These are phyloP conservation scores for Chaetomiaceae sp. DNA, from an alignment of 2,329 filamentous ascomycete genomes.

Conservation along the genomic window DNA sequence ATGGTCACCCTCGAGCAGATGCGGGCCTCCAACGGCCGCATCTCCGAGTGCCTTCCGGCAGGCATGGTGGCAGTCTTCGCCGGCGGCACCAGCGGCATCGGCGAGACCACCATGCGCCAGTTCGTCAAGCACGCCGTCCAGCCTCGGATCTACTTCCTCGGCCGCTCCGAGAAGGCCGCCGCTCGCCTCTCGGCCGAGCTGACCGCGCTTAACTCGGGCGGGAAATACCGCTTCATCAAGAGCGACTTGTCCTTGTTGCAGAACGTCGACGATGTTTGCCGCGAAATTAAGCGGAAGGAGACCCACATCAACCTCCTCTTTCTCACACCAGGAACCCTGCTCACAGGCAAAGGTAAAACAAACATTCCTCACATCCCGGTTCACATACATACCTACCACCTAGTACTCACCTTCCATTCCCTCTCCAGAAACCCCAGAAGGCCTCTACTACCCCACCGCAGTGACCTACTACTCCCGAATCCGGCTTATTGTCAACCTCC, in stretches of 20 bases:
- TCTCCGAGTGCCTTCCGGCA: slow-evolving; percentile 23
- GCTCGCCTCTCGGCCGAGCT: slow-evolving; percentile 37
- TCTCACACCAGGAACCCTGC: slow-evolving; percentile 35
- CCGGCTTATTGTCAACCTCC: slow-evolving; percentile 50
- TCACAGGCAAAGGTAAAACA: slow-evolving; percentile 24
- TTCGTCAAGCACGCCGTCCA: slow-evolving; percentile 36
- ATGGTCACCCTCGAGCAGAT: slow-evolving; percentile 25
- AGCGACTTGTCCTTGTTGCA: slow-evolving; percentile 44
- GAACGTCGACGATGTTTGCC: slow-evolving; percentile 44
- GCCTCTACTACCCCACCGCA: slow-evolving; percentile 45
- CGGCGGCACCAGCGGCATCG: slow-evolving; percentile 38
- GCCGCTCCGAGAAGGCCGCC: slow-evolving; percentile 36
- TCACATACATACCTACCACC: too few species aligned
- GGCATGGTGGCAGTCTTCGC: slow-evolving; percentile 44
- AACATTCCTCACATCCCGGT: too few species aligned
- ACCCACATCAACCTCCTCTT: slow-evolving; percentile 42
- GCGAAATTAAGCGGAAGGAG: slow-evolving; percentile 39
- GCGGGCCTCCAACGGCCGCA: slow-evolving; percentile 34
- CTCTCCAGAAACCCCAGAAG: slow-evolving; percentile 49
- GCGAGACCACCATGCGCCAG: slow-evolving; percentile 37
- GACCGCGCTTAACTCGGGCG: slow-evolving; percentile 36
- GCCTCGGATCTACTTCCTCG: slow-evolving; percentile 47
- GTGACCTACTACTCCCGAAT: slow-evolving; percentile 53
- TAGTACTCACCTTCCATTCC: background rate
- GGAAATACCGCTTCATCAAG: slow-evolving; percentile 42